Percentiles rank a stretch among this genome's conserved stretches.
Conservation (phyloP, 257 asterid genomes). For the Cruciata laevipes region DNA sequence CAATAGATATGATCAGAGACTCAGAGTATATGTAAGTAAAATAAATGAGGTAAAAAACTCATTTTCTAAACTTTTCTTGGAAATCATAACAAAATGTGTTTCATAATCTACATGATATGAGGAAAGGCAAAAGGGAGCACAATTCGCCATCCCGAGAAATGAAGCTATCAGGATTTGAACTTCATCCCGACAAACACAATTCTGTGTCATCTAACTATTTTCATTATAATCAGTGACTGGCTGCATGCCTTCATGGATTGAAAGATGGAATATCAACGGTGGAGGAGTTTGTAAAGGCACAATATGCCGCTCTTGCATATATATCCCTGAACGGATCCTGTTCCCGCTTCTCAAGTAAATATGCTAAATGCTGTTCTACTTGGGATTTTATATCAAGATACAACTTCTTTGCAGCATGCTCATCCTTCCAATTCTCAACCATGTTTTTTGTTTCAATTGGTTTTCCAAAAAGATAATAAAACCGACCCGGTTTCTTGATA, state of each 20-base stretch:
- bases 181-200: background rate
- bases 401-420: conserved; percentile 41
- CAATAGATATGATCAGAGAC: too few relatives aligned
- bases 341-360: conserved; percentile 54
- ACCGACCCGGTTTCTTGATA: conserved; percentile 73
- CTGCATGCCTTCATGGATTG: background rate
- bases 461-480: conserved; percentile 69
- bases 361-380: conserved; percentile 46
- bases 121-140: background rate
- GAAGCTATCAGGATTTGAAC: background rate
- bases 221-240: too few relatives aligned
- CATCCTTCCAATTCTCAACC: conserved; percentile 47
- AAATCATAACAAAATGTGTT: too few relatives aligned
- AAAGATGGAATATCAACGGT: conserved; percentile 41
- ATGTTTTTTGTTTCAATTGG: conserved; percentile 57
- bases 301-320: conserved; percentile 42
- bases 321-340: conserved; percentile 69
- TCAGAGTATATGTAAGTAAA: too few relatives aligned
- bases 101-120: too few relatives aligned
- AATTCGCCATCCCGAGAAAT: background rate
- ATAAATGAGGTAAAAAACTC: too few relatives aligned
- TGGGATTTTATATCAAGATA: conserved; percentile 51
- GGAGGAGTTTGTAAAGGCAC: conserved; percentile 32
- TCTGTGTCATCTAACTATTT: background rate
- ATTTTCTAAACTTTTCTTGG: too few relatives aligned